Conservation (phyloP, 2,329 filamentous ascomycete species). For the Didymosphaeria variabile region DNA sequence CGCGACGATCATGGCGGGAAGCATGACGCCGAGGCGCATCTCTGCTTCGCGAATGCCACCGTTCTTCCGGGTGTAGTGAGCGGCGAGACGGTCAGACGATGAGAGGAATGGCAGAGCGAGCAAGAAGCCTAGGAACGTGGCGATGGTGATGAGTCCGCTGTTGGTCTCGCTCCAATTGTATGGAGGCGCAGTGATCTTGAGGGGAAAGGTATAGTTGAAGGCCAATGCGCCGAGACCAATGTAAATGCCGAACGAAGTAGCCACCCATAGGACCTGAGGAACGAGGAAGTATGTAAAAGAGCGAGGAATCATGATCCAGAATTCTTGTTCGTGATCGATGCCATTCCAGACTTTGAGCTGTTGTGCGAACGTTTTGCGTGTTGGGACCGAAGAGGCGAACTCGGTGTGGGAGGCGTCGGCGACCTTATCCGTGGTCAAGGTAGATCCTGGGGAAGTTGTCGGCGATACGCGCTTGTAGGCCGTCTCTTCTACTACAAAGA, state of each 20-base stretch:
- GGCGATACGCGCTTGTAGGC: slow-evolving; percentile 53
- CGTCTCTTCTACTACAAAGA: slow-evolving; percentile 68
- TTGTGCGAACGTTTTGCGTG: slow-evolving; percentile 37
- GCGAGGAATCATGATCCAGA: slow-evolving; percentile 47
- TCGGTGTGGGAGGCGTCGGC: slow-evolving; percentile 31
- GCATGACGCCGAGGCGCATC: slow-evolving; percentile 58
- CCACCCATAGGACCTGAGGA: slow-evolving; percentile 49
- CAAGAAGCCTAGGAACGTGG: slow-evolving; percentile 45
- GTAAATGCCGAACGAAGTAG: slow-evolving; percentile 50
- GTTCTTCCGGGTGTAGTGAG: slow-evolving; percentile 60
- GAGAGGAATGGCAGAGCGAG: slow-evolving; percentile 46
- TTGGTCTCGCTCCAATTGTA: slow-evolving; percentile 44
- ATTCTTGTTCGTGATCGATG: slow-evolving; percentile 44
- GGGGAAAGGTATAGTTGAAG: slow-evolving; percentile 52
- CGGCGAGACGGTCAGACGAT: slow-evolving; percentile 61
- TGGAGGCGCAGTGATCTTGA: slow-evolving; percentile 44
- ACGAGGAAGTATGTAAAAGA: slow-evolving; percentile 50
- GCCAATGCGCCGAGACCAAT: slow-evolving; percentile 50
- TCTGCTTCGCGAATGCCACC: slow-evolving; percentile 64
- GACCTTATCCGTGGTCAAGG: slow-evolving; percentile 20
- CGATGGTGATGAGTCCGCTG: slow-evolving; percentile 44
- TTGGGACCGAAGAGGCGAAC: slow-evolving; percentile 31
- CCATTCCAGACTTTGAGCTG: slow-evolving; percentile 46
- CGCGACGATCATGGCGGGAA: slow-evolving; percentile 47
- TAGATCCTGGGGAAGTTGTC: slow-evolving; percentile 12